Evolutionary conservation across 768 basidiomycete species (phyloP).

Genomic region (Amanita brunnescens): DNA sequence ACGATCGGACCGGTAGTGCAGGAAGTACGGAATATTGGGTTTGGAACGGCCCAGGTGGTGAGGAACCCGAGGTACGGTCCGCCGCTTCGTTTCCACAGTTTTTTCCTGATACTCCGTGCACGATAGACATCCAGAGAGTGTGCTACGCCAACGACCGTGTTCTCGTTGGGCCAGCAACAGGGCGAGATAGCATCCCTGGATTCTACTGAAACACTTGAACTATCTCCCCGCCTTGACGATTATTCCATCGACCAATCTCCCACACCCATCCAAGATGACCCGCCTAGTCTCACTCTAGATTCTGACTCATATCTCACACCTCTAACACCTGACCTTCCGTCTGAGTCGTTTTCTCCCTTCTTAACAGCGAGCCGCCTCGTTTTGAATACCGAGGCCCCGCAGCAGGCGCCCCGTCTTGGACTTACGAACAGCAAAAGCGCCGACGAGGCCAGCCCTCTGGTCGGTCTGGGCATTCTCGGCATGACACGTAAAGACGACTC

Average conservation of each 20-base stretch:
- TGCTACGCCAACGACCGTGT: background rate
- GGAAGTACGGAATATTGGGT: constrained; percentile 7
- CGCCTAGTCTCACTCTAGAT: background rate
- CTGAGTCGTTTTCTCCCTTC: background rate
- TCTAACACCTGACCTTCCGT: background rate
- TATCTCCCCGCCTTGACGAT: background rate
- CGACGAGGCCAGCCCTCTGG: background rate
- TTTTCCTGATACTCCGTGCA: too few relatives aligned
- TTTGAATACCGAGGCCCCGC: background rate
- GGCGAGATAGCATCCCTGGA: background rate
- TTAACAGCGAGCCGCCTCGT: background rate
- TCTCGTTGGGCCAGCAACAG: background rate
- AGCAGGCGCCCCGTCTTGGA: too few relatives aligned
- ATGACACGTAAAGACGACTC: background rate
- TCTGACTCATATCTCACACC: too few relatives aligned
- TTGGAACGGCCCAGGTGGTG: background rate
- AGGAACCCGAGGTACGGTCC: background rate
- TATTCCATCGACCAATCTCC: background rate
- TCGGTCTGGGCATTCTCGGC: background rate
- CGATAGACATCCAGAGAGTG: background rate
- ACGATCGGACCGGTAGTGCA: background rate
- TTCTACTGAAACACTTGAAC: background rate
- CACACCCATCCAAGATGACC: background rate
- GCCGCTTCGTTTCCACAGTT: background rate
- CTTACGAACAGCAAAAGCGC: background rate